Percentiles rank a stretch among this genome's conserved stretches.
These are phyloP conservation scores for Neonothopanus nambi DNA, from an alignment of 1,284 basidiomycete species.

Conservation along the genomic window DNA sequence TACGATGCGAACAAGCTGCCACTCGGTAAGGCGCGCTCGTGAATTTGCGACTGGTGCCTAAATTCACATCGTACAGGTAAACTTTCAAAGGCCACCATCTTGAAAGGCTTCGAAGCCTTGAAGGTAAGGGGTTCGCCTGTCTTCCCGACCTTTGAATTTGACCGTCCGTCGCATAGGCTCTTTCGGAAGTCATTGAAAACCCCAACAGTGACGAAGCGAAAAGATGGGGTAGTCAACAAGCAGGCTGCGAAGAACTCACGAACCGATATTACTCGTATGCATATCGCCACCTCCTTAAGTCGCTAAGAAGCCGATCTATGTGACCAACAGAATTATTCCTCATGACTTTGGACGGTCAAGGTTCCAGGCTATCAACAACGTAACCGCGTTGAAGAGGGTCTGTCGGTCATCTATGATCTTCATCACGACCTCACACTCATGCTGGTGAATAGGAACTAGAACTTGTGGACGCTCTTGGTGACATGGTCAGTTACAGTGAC, in stretches of 20 bases:
- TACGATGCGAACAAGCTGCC: constrained; percentile 72
- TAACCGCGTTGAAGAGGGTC: constrained; percentile 45
- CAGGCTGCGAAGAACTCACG: constrained; percentile 50
- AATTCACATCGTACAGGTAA: constrained; percentile 42
- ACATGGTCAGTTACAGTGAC: too few species aligned
- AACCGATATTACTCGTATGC: constrained; percentile 61
- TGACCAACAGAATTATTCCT: constrained; percentile 52
- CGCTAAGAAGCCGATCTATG: not conserved
- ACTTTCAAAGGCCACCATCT: constrained; percentile 55
- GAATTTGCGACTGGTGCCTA: not conserved
- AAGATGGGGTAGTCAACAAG: constrained; percentile 35
- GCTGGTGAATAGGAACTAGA: constrained; percentile 50
- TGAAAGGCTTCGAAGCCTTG: constrained; percentile 58
- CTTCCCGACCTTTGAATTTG: not conserved
- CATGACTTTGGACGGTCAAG: constrained; percentile 58
- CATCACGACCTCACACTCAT: not conserved
- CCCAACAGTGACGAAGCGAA: constrained; percentile 42
- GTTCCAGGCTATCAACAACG: constrained; percentile 46
- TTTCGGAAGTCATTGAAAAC: constrained; percentile 54
- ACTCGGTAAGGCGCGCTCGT: constrained; percentile 42
- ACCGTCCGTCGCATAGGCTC: constrained; percentile 32
- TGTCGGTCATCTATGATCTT: not conserved
- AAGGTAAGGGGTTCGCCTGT: constrained; percentile 38
- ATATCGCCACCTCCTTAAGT: not conserved
- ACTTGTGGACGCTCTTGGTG: constrained; percentile 64